Percentiles rank a stretch among this genome's conserved stretches.
Conservation (phyloP, 2,329 filamentous ascomycete species). For the Decorospora gaudefroyi region DNA sequence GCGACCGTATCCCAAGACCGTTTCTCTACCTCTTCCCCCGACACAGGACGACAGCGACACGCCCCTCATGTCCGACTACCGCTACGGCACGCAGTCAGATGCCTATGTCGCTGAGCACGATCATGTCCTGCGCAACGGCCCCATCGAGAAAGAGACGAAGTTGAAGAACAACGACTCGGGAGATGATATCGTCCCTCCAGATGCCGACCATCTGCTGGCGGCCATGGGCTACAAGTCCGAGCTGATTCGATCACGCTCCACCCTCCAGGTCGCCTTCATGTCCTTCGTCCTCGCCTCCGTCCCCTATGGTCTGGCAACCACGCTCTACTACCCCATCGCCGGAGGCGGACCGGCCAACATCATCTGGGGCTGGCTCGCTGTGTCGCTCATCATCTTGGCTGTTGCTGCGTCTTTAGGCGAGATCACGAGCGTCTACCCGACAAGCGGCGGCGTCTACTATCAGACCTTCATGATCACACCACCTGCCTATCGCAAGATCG, state of each 20-base stretch:
- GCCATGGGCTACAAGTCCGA: conserved; percentile 70
- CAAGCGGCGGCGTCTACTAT: conserved; percentile 78
- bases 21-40: conserved; percentile 14
- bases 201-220: conserved; percentile 66
- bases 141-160: conserved; percentile 36
- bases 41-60: conserved; percentile 15
- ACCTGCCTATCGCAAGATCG: conserved; percentile 62
- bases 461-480: conserved; percentile 76
- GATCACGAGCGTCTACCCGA: conserved; percentile 76
- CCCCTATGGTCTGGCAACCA: conserved; percentile 73
- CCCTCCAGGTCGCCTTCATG: conserved; percentile 73
- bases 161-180: conserved; percentile 28
- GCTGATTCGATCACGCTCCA: conserved; percentile 66
- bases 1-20: conserved; percentile 20
- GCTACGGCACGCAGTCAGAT: conserved; percentile 44
- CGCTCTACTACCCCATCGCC: conserved; percentile 67
- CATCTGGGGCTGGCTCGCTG: conserved; percentile 72
- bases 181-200: conserved; percentile 37
- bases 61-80: conserved; percentile 29
- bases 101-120: conserved; percentile 42
- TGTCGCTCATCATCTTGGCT: conserved; percentile 69
- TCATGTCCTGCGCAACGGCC: conserved; percentile 24
- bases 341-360: conserved; percentile 70
- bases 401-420: conserved; percentile 73
- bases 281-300: conserved; percentile 76